Percentiles rank a stretch among this genome's conserved stretches.
These are phyloP conservation scores for Selaginella tamariscina DNA, from an alignment of 75 land plant genomes.

Conservation along the genomic window DNA sequence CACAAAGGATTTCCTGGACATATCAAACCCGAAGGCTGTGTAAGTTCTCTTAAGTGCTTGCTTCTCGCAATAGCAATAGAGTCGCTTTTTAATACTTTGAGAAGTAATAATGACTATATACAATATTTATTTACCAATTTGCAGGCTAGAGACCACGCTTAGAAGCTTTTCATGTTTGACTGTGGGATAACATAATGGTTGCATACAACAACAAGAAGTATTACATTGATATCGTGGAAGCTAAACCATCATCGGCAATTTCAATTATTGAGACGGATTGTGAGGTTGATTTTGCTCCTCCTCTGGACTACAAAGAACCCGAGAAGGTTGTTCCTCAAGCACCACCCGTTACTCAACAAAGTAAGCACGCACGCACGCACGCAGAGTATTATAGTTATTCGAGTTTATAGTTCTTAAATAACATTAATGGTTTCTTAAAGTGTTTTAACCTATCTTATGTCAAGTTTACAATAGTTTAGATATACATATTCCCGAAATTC, in stretches of 20 bases:
- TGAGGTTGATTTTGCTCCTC: constrained; percentile 95
- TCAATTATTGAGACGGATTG: constrained; percentile 96
- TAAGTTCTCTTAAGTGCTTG: constrained; percentile 33
- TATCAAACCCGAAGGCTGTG: constrained; percentile 97
- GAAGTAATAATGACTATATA: background rate
- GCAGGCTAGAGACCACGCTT: constrained; percentile 74
- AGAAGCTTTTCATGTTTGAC: constrained; percentile 87
- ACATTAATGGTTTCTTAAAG: no score
- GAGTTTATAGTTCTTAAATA: no score
- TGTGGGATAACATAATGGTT: constrained; percentile 86
- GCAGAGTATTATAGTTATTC: no score
- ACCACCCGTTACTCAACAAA: background rate
- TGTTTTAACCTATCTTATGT: no score
- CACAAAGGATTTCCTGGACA: constrained; percentile 85
- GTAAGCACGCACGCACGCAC: no score
- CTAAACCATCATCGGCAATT: constrained; percentile 72
- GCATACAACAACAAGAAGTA: constrained; percentile 86
- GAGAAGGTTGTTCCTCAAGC: constrained; percentile 27
- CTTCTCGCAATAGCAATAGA: background rate
- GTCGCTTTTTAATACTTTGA: constrained; percentile 2
- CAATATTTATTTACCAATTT: constrained; percentile 4
- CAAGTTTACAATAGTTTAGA: no score
- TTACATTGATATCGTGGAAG: constrained; percentile 75
- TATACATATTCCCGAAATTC: no score
- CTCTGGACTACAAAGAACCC: constrained; percentile 83